A percentile compares a stretch with the other conserved stretches of the same genome.
phyloP scores from a whole-genome alignment of 2,329 filamentous ascomycete genomes.

The Penicillium sp. region DNA sequence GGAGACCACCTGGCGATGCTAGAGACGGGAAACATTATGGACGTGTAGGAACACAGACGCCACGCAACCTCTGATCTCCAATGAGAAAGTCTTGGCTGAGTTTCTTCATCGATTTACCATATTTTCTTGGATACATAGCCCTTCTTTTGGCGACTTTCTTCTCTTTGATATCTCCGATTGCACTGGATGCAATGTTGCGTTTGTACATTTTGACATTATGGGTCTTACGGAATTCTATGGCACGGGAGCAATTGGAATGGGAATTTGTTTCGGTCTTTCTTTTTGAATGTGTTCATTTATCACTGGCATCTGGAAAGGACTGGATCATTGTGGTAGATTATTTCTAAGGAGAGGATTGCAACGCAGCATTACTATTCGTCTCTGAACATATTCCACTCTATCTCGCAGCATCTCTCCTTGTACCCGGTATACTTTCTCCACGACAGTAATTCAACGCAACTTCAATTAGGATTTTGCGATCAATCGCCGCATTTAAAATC shows the following conservation, averaged over 20 bases:
- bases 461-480: not conserved
- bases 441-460: not conserved
- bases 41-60: slow-evolving; percentile 27
- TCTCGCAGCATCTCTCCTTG: not conserved
- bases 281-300: not conserved
- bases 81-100: not conserved
- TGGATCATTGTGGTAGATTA: not conserved
- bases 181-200: not conserved
- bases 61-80: slow-evolving; percentile 25
- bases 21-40: slow-evolving; percentile 30
- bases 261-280: not conserved
- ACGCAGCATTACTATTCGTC: not conserved
- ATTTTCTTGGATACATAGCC: too few relatives aligned
- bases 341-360: not conserved
- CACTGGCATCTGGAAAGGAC: not conserved
- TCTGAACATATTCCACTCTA: not conserved
- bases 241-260: not conserved
- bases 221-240: not conserved
- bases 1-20: slow-evolving; percentile 25
- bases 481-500: not conserved
- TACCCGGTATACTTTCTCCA: not conserved
- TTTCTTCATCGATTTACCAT: not conserved
- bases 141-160: not conserved
- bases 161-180: not conserved
- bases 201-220: not conserved